Evolutionary conservation across 495 filamentous ascomycete genomes (phyloP).

Genomic region (Daldinia decipiens): DNA sequence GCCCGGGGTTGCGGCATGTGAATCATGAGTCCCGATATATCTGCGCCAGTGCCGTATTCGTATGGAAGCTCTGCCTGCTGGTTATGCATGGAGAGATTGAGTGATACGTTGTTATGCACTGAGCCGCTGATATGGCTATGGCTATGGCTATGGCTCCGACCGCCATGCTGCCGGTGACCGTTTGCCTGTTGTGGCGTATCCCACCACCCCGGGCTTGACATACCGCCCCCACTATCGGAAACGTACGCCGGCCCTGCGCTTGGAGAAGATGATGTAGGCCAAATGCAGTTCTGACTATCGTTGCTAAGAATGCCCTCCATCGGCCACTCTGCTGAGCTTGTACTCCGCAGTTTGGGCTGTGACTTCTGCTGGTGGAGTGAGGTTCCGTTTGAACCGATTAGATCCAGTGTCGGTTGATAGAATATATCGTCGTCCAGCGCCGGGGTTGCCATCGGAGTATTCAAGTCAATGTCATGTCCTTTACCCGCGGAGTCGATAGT

Average conservation of each 20-base stretch:
- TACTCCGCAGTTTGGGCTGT: slow-evolving; percentile 35
- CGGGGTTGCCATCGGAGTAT: slow-evolving; percentile 50
- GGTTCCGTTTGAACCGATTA: slow-evolving; percentile 21
- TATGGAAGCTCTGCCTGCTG: slow-evolving; percentile 40
- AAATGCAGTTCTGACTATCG: slow-evolving; percentile 28
- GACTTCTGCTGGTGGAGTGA: slow-evolving; percentile 16
- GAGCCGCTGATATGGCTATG: slow-evolving; percentile 17
- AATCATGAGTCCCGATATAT: slow-evolving; percentile 54
- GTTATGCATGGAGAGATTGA: slow-evolving; percentile 40
- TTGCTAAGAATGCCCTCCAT: slow-evolving; percentile 42
- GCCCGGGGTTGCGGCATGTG: slow-evolving; percentile 52
- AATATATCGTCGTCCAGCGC: slow-evolving; percentile 37
- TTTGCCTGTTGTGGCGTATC: slow-evolving; percentile 31
- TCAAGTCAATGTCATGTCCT: slow-evolving; percentile 20
- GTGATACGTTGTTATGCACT: slow-evolving; percentile 20
- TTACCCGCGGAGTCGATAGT: slow-evolving; percentile 25
- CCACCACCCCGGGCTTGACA: slow-evolving; percentile 47
- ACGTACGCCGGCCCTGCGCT: slow-evolving; percentile 10
- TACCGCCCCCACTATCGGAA: slow-evolving; percentile 7
- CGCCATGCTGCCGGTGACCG: slow-evolving; percentile 20
- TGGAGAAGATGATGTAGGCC: slow-evolving; percentile 33
- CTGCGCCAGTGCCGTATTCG: slow-evolving; percentile 42
- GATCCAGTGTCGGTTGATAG: slow-evolving; percentile 23
- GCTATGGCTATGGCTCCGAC: slow-evolving; percentile 18
- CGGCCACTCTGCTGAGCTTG: slow-evolving; percentile 49